A percentile compares a stretch with the other conserved stretches of the same genome.
These are phyloP conservation scores for barley (Hordeum vulgare) DNA, from an alignment of 176 grass and related monocot species.

Conservation along the genomic window DNA sequence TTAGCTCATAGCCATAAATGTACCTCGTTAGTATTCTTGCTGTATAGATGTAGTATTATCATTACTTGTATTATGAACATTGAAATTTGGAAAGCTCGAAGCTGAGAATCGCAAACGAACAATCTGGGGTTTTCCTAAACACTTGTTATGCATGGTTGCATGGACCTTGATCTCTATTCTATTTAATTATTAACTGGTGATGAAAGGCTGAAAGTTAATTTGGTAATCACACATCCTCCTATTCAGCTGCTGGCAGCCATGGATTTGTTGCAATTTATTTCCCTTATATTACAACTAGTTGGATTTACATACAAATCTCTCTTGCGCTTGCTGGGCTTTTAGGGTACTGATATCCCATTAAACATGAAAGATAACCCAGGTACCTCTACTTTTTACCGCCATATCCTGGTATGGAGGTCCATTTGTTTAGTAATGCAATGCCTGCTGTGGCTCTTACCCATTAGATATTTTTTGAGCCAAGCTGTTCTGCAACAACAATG, in stretches of 20 bases:
- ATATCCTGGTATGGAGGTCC: not conserved
- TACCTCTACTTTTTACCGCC: not conserved
- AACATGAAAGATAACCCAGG: not conserved
- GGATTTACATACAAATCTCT: not conserved
- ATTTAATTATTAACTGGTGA: not conserved
- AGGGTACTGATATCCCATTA: not conserved
- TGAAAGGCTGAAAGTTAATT: not conserved
- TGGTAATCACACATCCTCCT: not conserved
- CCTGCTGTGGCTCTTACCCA: not conserved
- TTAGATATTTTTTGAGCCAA: not conserved
- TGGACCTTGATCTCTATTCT: not conserved
- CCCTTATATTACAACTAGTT: not conserved
- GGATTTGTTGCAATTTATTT: not conserved
- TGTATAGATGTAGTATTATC: not conserved
- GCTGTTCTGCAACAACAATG: not conserved
- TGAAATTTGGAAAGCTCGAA: not conserved
- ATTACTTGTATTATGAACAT: not conserved
- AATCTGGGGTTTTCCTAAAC: not conserved
- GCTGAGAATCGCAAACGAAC: not conserved
- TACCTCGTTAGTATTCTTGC: not conserved
- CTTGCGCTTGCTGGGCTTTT: not conserved
- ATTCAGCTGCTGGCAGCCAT: not conserved
- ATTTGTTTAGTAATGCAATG: not conserved
- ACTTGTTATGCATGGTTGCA: not conserved
- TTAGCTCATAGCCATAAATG: not conserved